Percentiles rank a stretch among this genome's conserved stretches.
phyloP scores from a whole-genome alignment of 2,329 filamentous ascomycete genomes.

The Colletotrichum abscissum region DNA sequence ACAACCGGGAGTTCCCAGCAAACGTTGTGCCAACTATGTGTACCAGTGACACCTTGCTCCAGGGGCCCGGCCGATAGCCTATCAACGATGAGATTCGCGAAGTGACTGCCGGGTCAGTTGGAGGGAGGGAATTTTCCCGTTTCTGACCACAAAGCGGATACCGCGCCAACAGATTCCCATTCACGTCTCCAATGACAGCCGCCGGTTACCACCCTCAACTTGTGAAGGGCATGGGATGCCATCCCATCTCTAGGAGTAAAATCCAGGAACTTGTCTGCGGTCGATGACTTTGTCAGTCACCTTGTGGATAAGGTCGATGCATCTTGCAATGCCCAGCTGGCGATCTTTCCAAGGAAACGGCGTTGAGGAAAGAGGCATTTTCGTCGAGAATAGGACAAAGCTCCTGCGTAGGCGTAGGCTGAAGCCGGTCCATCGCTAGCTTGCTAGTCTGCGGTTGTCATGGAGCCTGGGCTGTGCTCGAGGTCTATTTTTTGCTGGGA shows the following conservation, averaged over 20 bases:
- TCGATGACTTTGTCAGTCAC: neutral
- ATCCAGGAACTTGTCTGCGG: conserved; percentile 6
- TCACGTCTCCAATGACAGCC: conserved; percentile 9
- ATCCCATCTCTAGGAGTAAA: conserved; percentile 21
- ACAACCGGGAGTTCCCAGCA: conserved; percentile 18
- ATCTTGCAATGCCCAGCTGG: conserved; percentile 4
- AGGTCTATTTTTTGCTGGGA: conserved; percentile 7
- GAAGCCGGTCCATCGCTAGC: neutral
- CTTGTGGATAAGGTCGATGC: conserved; percentile 1
- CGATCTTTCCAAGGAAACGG: conserved; percentile 21
- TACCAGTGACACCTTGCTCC: neutral
- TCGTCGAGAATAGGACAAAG: neutral
- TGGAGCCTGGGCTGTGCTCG: neutral
- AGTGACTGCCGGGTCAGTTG: conserved; percentile 19
- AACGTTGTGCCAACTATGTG: neutral
- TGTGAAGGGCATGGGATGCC: conserved; percentile 5
- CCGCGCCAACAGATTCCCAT: conserved; percentile 21
- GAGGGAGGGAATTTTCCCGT: neutral
- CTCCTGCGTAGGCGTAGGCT: neutral
- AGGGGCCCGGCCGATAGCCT: conserved; percentile 8
- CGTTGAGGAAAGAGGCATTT: conserved; percentile 32
- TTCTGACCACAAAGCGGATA: conserved; percentile 18
- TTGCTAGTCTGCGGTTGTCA: neutral
- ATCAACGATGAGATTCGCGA: conserved; percentile 14
- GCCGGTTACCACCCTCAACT: conserved; percentile 1